Evolutionary conservation across 2,329 filamentous ascomycete genomes (phyloP), one percentile per base, ranked within the genome.

Genomic region (Pseudocercospora macadamiae): DNA sequence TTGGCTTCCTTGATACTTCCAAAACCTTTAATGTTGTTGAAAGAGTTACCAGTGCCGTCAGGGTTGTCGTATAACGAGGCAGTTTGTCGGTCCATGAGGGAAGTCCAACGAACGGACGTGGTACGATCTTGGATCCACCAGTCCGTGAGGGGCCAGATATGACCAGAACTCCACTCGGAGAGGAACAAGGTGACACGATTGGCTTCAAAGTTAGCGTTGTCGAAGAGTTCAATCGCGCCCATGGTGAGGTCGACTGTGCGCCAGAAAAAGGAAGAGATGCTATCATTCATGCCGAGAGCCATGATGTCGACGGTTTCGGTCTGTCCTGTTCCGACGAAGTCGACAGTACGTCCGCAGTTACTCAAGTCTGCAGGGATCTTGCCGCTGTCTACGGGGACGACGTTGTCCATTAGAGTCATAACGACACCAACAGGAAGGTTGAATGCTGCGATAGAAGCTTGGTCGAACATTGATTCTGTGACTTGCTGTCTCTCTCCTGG

Each of bases 211-310:
- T 44, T 18, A 10, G 36, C 21, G 21, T 54, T 21, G 10, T 6
- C 32, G 21, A 54, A 54, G 36, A 54, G n/a, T 8, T 54, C 51
- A n/a, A 54, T 12, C 18, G 51, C 51, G n/a, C 51, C 51, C 14
- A 18, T 23, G 7, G n/a, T 19, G n/a, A 45, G 36, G 19, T 54
- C 51, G 16, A 54, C 51, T 4, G 18, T 30, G 25, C 51, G 51
- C 51, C 51, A 54, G 51, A 54, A 54, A 10, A 42, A 54, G 36
- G 18, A 23, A 9, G 34, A 14, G 6, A 54, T 19, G 14, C n/a
- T 47, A 21, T 54, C 34, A 12, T 42, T 45, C 51, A 54, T 44
- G 36, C 37, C 37, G 37, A 14, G 19, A 21, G 16, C 19, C 18
- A 14, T 14, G 4, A 42, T 9, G 18, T 42, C 37, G 14, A 18